Conservation (phyloP, 139 green algal species). For the Chara braunii region DNA sequence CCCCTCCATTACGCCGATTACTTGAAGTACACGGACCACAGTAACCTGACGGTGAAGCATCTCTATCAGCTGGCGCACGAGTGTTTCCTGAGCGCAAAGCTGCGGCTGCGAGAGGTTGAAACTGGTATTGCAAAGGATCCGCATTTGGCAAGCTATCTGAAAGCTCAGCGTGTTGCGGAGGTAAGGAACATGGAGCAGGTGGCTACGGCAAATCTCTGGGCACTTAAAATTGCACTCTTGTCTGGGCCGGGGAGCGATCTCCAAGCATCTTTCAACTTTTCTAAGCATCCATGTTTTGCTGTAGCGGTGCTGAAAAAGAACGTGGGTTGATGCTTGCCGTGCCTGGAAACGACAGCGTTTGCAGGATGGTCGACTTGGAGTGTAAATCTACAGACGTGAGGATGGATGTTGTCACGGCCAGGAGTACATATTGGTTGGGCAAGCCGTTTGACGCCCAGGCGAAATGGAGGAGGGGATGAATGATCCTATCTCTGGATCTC, state of each 20-base stretch:
- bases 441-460: not conserved
- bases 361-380: not conserved
- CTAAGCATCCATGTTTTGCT: constrained; percentile 12
- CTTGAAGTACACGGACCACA: no score
- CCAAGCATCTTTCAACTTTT: constrained; percentile 25
- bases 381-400: not conserved
- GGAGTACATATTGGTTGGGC: not conserved
- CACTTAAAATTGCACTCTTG: constrained; percentile 18
- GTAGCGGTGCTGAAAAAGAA: constrained; percentile 26
- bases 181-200: no score
- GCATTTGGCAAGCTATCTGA: no score
- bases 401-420: not conserved
- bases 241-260: constrained; percentile 4
- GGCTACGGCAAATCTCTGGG: constrained; percentile 7
- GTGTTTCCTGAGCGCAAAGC: not conserved
- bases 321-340: no score
- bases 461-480: not conserved
- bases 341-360: not conserved
- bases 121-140: not conserved
- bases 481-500: not conserved
- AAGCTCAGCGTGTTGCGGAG: no score
- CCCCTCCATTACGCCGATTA: no score
- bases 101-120: not conserved
- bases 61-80: no score
- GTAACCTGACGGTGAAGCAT: no score